Base-by-base conservation (phyloP, 1,139 yeast species). In the Hanseniaspora uvarum region DNA sequence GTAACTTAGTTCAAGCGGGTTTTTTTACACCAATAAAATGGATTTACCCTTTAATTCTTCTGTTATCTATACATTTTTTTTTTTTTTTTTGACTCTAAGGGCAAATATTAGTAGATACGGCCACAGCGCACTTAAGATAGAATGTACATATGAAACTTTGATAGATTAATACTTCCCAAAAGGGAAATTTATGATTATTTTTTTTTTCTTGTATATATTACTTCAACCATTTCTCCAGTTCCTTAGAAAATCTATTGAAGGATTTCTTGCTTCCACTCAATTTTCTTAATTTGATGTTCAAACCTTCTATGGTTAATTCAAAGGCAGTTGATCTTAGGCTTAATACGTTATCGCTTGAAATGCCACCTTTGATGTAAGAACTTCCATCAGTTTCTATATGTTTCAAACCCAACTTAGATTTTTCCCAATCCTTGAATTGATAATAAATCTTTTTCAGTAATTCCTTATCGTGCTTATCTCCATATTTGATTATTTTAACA, bases 181-280 rank as follows among this genome's bases (percentile, higher is more conserved):
- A 21, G 28, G 28, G 28, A 5, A 23, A 38, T 5, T n/a, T n/a
- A n/a, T n/a, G n/a, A n/a, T n/a, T n/a, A n/a, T n/a, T n/a, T n/a
- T n/a, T 4, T n/a, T 5, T 14, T 38, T 21, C 16, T 19, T 47
- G 30, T n/a, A 36, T 24, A 26, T 18, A 69, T 70, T 53, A 69
- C 70, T 61, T 75, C 70, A 56, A 75, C 61, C 48, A 75, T 73
- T 57, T 71, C 58, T 71, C 73, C 54, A 75, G 66, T 59, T 81
- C 83, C 31, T 70, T 70, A 18, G 74, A 72, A 59, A 83, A 70
- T 62, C 77, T 79, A 47, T 68, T 72, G 65, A 83, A 80, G 19
- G 84, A 79, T 65, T 77, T 80, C n/a, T 73, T 70, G n/a, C 84
- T 78, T n/a, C 92, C 92, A 59, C 77, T 79, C 40, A 75, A 83